These are phyloP conservation scores for Lodderomyces metapsilosis DNA, from an alignment of 1,139 yeast genomes.

Conservation along the genomic window DNA sequence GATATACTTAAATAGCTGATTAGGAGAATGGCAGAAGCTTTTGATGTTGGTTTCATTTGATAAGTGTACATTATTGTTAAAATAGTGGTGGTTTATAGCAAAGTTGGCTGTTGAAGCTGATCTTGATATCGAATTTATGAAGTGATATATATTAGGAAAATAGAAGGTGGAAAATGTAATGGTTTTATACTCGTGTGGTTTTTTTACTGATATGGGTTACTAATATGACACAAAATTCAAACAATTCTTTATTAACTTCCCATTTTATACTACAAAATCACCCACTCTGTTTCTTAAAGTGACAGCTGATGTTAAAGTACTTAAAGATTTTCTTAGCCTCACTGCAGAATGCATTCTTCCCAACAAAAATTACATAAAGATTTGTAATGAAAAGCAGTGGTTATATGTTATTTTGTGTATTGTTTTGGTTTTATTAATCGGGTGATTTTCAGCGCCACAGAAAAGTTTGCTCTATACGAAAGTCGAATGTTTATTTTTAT, in stretches of 20 bases:
- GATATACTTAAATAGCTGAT: constrained; percentile 43
- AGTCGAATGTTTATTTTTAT: neutral
- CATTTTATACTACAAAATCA: neutral
- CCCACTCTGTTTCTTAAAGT: neutral
- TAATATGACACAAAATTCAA: neutral
- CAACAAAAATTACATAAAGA: constrained; percentile 1
- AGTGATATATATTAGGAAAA: neutral
- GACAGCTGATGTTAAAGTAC: neutral
- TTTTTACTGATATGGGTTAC: neutral
- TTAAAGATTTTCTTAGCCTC: neutral
- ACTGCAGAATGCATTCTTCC: neutral
- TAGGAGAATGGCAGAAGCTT: constrained; percentile 28
- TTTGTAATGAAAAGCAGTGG: neutral
- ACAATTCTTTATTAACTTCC: neutral
- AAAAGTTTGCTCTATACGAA: neutral
- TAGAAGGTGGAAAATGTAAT: neutral
- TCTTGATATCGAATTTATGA: too few species aligned
- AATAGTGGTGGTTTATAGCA: neutral
- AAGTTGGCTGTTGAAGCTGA: too few species aligned
- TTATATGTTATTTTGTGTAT: constrained; percentile 1
- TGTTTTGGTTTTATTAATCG: constrained; percentile 1
- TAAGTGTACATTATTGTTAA: constrained; percentile 4
- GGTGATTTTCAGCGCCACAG: constrained; percentile 3
- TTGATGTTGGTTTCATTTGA: constrained; percentile 6
- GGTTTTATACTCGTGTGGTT: neutral